Base-by-base conservation (phyloP, 228 moss, liverwort and hornwort genomes). In the Sphagnum magellanicum region DNA sequence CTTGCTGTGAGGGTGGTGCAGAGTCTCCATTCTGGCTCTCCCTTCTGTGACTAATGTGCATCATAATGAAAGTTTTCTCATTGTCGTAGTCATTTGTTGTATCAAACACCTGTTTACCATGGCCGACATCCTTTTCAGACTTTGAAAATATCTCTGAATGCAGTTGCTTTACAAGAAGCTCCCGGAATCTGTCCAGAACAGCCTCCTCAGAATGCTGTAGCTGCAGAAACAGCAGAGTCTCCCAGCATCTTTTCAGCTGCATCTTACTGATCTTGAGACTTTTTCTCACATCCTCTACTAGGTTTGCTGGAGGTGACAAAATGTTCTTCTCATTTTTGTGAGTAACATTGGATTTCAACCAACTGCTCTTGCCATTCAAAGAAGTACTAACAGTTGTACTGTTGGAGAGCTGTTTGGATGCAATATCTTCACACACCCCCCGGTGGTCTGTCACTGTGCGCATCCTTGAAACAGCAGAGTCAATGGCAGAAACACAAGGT, bases 161-260 rank as follows among this genome's bases (percentile, higher is more conserved):
- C 6, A 94, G 69, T 16, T 87, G 94, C 70, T 89, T 84, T 15
- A 90, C 82, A 50, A 98, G 82, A 12, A 88, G 84, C 69, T 89
- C 89, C 51, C 83, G 85, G 61, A 98, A 98, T 4, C 82, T 74
- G 9, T 93, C 88, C 53, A 88, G 91, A 0, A 83, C 67, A 64
- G 74, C 82, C 72, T 65, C 70, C 70, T 90, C 92, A 11, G 82
- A 75, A 0, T 89, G 74, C 65, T 84, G 83, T 17, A 94, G 48
- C 72, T 85, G 87, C 75, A 94, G 60, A 75, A 87, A 94, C 9
- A 98, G 83, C 67, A 98, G 69, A 15, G 83, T 76, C 81, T 98
- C 98, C 94, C 94, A 98, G 75, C 98, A 94, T 9, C 98, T 78
- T 81, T 75, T 92, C 80, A 90, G 72, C 74, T 98, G 94, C 55